phyloP scores from a whole-genome alignment of 1,284 basidiomycete species.

The Trametes pubescens region DNA sequence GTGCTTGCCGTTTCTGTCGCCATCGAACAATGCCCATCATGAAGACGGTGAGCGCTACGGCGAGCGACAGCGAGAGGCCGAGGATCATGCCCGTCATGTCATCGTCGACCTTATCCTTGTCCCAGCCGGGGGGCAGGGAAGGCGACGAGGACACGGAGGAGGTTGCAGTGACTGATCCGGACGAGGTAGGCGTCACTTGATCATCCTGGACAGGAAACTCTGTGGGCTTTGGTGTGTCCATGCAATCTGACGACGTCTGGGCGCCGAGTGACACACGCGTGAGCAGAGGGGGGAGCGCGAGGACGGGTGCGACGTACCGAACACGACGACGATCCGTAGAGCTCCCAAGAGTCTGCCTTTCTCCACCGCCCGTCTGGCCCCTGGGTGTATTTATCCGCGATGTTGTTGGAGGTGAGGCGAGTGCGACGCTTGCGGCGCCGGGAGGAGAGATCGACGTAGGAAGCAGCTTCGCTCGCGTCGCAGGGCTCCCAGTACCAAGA shows the following conservation, averaged over 20 bases:
- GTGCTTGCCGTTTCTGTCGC: constrained; percentile 49
- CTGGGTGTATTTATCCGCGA: constrained; percentile 65
- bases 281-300: constrained; percentile 10
- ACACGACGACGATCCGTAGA: constrained; percentile 70
- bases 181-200: constrained; percentile 19
- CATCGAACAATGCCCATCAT: constrained; percentile 55
- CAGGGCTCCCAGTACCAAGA: constrained; percentile 26
- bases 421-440: constrained; percentile 24
- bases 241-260: constrained; percentile 26
- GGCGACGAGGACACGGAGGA: constrained; percentile 38
- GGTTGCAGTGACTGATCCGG: constrained; percentile 15
- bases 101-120: constrained; percentile 31
- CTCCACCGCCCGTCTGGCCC: constrained; percentile 70
- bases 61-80: constrained; percentile 61
- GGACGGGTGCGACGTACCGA: constrained; percentile 37
- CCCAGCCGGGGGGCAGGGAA: constrained; percentile 68
- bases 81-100: constrained; percentile 53
- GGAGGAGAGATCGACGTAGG: constrained; percentile 16
- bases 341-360: constrained; percentile 60
- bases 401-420: constrained; percentile 22
- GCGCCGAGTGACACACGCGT: constrained; percentile 18
- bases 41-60: constrained; percentile 61
- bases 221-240: constrained; percentile 28
- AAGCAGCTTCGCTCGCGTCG: constrained; percentile 22
- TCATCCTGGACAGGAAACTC: constrained; percentile 31